phyloP scores from a whole-genome alignment of 768 basidiomycete genomes.

The Phlebiopsis gigantea region DNA sequence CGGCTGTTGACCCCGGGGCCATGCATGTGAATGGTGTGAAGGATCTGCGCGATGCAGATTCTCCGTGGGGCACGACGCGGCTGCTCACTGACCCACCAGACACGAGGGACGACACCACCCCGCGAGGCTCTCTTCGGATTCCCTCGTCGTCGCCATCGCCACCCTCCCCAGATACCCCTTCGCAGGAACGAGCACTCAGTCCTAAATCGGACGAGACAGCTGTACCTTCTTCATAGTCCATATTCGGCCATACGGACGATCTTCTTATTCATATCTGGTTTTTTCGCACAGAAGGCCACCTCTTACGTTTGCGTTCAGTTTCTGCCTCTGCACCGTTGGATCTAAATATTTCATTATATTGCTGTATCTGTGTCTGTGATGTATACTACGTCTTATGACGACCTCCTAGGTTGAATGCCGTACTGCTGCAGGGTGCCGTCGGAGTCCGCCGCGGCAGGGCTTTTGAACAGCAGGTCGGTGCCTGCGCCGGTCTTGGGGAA shows the following conservation, averaged over 20 bases:
- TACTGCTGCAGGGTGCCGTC: slow-evolving; percentile 54
- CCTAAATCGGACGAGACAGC: slow-evolving; percentile 27
- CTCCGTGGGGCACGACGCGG: slow-evolving; percentile 1
- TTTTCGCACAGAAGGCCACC: not conserved
- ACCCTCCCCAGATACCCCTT: slow-evolving; percentile 14
- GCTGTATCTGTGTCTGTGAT: slow-evolving; percentile 1
- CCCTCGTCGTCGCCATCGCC: slow-evolving; percentile 19
- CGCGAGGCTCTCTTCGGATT: slow-evolving; percentile 35
- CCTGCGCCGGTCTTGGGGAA: slow-evolving; percentile 90
- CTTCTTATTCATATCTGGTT: not conserved
- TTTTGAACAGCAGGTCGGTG: slow-evolving; percentile 83
- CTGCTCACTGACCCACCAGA: slow-evolving; percentile 5
- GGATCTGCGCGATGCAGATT: slow-evolving; percentile 4
- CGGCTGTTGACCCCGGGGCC: not conserved
- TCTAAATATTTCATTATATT: not conserved
- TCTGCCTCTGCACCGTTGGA: not conserved
- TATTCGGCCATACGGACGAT: not conserved
- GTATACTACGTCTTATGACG: slow-evolving; percentile 1
- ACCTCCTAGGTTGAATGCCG: slow-evolving; percentile 39
- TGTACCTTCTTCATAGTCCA: slow-evolving; percentile 17
- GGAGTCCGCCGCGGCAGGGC: slow-evolving; percentile 58
- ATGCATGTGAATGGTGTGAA: not conserved
- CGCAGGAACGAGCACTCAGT: slow-evolving; percentile 23
- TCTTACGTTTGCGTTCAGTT: not conserved
- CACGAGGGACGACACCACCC: slow-evolving; percentile 35